Evolutionary conservation across 805 yeast species (phyloP), one percentile per base, ranked within the genome.

Genomic region (Torulaspora delbrueckii): DNA sequence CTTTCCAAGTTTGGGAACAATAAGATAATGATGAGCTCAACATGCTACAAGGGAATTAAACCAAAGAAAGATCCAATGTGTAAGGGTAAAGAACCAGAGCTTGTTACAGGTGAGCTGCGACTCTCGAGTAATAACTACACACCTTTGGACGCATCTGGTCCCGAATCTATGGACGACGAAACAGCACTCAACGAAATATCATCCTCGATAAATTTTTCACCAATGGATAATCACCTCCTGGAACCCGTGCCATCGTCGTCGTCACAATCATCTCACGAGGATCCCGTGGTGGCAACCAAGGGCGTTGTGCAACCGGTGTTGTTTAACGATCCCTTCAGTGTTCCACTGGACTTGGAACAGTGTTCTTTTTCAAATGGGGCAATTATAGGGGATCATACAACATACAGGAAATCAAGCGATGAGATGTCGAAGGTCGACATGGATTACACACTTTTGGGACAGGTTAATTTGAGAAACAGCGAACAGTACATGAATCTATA

Each of bases 401-500:
- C 23, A n/a, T 12, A 26, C 25, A 38, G 38, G 19, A 37, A 26
- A 8, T 37, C 37, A 12, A 50, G 48, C 12, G 39, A 42, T 24
- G 50, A 49, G 13, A 40, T 44, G 18, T 37, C 48, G 27, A 39
- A 39, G 24, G 48, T 30, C 33, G 53, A 51, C 37, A 43, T 55
- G 51, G 56, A 55, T 18, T 55, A 53, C 1, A 28, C 44, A 3
- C 46, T 43, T 16, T 37, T 62, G 31, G 53, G 57, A 35, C 59
- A 59, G 30, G 51, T 48, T 9, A 63, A 60, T 22, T 37, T 55
- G 23, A 53, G 59, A 37, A 67, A 63, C 36, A 57, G 59, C 8
- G 56, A 60, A 44, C 62, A 62, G 37, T 64, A 59, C 47, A 23
- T 62, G 44, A 56, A 62, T 34, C 62, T 64, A 40, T 64, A 62